phyloP scores from a whole-genome alignment of 1,284 basidiomycete species.

The Ganoderma leucocontextum region DNA sequence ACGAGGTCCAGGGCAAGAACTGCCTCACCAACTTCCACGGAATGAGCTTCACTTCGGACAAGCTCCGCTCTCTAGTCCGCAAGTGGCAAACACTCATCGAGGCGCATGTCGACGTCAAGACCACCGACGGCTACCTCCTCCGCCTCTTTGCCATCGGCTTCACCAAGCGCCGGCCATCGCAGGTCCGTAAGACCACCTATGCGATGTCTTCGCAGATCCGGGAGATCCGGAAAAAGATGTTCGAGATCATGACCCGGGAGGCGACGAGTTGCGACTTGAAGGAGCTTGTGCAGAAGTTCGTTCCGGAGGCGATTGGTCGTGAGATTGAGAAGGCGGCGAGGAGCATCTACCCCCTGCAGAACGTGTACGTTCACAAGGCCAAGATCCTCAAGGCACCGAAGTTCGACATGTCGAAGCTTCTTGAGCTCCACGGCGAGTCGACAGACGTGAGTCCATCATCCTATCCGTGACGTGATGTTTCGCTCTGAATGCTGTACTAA shows the following conservation, averaged over 20 bases:
- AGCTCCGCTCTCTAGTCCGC: slow-evolving; percentile 98
- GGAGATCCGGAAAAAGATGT: slow-evolving; percentile 99
- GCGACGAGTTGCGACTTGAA: slow-evolving; percentile 96
- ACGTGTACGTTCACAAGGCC: slow-evolving; percentile 98
- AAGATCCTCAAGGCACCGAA: slow-evolving; percentile 98
- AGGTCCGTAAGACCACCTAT: slow-evolving; percentile 99
- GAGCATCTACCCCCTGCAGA: slow-evolving; percentile 97
- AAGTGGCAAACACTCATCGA: slow-evolving; percentile 99
- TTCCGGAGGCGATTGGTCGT: slow-evolving; percentile 98
- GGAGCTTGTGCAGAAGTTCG: slow-evolving; percentile 98
- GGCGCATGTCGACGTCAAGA: slow-evolving; percentile 98
- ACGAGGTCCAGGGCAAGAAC: slow-evolving; percentile 99
- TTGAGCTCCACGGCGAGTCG: slow-evolving; percentile 96
- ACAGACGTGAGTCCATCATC: slow-evolving; percentile 75
- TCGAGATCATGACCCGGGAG: slow-evolving; percentile 99
- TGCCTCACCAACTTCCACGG: slow-evolving; percentile 99
- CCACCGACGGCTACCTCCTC: slow-evolving; percentile 99
- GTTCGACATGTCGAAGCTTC: slow-evolving; percentile 94
- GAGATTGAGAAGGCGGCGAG: slow-evolving; percentile 99
- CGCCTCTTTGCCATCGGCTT: slow-evolving; percentile 99
- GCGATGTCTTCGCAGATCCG: slow-evolving; percentile 95
- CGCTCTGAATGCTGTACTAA: not conserved
- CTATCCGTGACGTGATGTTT: not conserved
- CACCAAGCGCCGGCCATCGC: slow-evolving; percentile 96
- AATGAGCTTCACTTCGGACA: slow-evolving; percentile 99